Conservation (phyloP, 2,329 filamentous ascomycete species). For the Dactylellina parvicollis region DNA sequence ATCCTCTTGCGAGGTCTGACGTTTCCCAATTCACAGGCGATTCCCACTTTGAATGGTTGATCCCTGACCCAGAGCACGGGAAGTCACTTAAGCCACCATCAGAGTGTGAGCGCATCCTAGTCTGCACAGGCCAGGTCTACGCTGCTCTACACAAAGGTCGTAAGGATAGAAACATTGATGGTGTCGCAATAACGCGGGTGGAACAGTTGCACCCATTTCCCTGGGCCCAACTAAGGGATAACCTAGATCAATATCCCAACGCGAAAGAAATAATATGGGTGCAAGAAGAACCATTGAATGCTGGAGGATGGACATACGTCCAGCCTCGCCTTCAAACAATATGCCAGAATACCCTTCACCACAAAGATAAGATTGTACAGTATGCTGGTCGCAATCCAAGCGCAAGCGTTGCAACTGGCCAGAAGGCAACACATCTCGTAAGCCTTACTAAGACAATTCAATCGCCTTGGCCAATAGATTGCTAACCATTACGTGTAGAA, state of each 20-base stretch:
- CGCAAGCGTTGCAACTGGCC: conserved; percentile 89
- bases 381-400: conserved; percentile 95
- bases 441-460: background rate
- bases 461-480: no score
- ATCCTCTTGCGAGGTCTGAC: conserved; percentile 86
- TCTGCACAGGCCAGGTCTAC: conserved; percentile 96
- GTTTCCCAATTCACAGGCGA: conserved; percentile 92
- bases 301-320: conserved; percentile 95
- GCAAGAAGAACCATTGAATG: conserved; percentile 97
- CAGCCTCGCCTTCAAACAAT: conserved; percentile 97
- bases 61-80: conserved; percentile 86
- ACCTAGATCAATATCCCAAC: conserved; percentile 96
- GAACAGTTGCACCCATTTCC: conserved; percentile 99
- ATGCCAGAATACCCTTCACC: conserved; percentile 78
- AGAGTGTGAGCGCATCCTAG: conserved; percentile 90
- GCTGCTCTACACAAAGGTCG: conserved; percentile 90
- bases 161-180: conserved; percentile 82
- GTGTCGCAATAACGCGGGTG: conserved; percentile 92
- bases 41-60: conserved; percentile 96
- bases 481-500: conserved; percentile 24
- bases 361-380: conserved; percentile 94
- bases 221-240: conserved; percentile 95
- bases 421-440: conserved; percentile 77
- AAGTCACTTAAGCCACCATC: conserved; percentile 79
- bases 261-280: conserved; percentile 97